phyloP scores from a whole-genome alignment of 495 filamentous ascomycete species.

The Penicillium lividum region DNA sequence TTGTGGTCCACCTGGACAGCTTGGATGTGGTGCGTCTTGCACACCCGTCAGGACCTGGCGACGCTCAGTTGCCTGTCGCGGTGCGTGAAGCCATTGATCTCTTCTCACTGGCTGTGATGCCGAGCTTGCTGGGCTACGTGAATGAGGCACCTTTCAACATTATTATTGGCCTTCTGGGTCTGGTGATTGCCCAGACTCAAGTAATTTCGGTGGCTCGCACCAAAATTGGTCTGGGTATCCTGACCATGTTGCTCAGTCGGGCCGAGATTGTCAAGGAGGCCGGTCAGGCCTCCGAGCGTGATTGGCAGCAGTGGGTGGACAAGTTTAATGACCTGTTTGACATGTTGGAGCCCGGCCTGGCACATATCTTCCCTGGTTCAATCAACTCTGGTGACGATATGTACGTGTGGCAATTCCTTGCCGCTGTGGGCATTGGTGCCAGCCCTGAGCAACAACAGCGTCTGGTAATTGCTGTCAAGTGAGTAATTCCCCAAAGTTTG shows the following conservation, averaged over 20 bases:
- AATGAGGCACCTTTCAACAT: constrained; percentile 89
- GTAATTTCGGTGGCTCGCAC: constrained; percentile 76
- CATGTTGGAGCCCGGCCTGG: constrained; percentile 76
- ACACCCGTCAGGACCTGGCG: constrained; percentile 61
- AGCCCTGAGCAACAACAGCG: constrained; percentile 91
- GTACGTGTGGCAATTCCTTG: constrained; percentile 97
- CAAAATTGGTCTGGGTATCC: constrained; percentile 79
- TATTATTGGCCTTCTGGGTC: constrained; percentile 81
- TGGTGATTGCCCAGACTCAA: constrained; percentile 80
- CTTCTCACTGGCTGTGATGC: constrained; percentile 85
- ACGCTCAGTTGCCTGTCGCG: constrained; percentile 65
- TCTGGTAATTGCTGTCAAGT: constrained; percentile 92
- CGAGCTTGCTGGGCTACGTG: constrained; percentile 80
- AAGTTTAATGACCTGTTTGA: constrained; percentile 88
- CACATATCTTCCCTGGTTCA: constrained; percentile 80
- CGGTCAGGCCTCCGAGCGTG: constrained; percentile 63
- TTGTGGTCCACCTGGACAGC: constrained; percentile 88
- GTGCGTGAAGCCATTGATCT: constrained; percentile 90
- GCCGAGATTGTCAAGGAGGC: constrained; percentile 90
- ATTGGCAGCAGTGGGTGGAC: constrained; percentile 80
- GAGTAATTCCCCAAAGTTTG: constrained; percentile 28
- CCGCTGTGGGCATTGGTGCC: constrained; percentile 88
- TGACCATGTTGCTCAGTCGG: constrained; percentile 93
- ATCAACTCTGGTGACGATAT: constrained; percentile 84
- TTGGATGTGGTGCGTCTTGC: constrained; percentile 85